Evolutionary conservation across 2,329 filamentous ascomycete species (phyloP), one percentile per base, ranked within the genome.

Genomic region (Aquanectria penicillioides): DNA sequence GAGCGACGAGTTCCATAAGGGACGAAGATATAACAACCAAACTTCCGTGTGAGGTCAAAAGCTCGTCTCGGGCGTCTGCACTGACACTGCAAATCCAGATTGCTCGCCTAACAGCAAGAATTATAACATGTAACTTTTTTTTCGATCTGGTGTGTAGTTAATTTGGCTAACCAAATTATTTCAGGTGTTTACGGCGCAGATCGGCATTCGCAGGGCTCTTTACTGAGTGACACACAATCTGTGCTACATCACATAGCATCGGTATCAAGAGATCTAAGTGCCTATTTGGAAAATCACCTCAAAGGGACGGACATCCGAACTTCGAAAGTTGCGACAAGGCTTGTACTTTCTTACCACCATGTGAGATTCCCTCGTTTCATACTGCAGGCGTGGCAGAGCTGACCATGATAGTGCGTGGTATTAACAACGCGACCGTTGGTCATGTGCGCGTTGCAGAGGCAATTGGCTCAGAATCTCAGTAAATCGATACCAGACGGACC

Each of bases 1-100:
- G 55, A 11, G 41, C 49, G 2, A 38, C 55, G 10, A 58, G 55
- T 23, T 54, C 55, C 1, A 58, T 58, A 4, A 22, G 55, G 17
- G 49, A 54, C 18, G 55, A 54, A 33, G 55, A 58, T 13, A 58
- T 58, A 3, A 58, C 55, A 9, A 53, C 55, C 40, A 58, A 41
- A 25, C 26, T 58, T 3, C 55, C 55, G 22, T 53, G 38, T 5
- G 34, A 41, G 7, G 15, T 51, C 11, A 36, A 51, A 15, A 25
- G 15, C 15, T 41, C 48, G 4, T 25, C 22, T 6, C 22, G 20
- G 23, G 48, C 48, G 8, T 13, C 26, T 11, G 23, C 48, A 6
- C 17, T 51, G 34, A 51, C 48, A 17, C 13, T 51, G 6, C 48
- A 41, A 18, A 51, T 51, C 5, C 48, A 36, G 12, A 10, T 51